A percentile compares a stretch with the other conserved stretches of the same genome.
Evolutionary conservation across 805 yeast species (phyloP).

Genomic region (Kodamaea hsintzibuensis): DNA sequence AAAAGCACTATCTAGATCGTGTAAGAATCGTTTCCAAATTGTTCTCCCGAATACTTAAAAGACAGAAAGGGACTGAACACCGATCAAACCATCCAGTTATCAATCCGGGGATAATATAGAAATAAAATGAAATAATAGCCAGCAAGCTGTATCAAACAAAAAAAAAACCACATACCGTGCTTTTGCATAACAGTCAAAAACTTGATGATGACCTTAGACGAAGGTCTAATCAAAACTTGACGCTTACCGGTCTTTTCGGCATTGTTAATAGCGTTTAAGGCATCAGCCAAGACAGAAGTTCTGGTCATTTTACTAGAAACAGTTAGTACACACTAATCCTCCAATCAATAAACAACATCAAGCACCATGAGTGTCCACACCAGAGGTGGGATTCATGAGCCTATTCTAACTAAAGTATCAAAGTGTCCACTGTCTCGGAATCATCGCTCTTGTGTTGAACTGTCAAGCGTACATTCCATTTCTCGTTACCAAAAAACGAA

Average conservation of each 20-base stretch:
- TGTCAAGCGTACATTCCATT: constrained; percentile 1
- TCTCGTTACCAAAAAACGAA: background rate
- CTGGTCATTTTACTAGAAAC: constrained; percentile 72
- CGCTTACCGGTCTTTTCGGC: constrained; percentile 99
- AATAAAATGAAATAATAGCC: background rate
- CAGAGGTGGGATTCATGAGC: constrained; percentile 36
- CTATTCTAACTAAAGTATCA: constrained; percentile 10
- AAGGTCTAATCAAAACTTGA: constrained; percentile 97
- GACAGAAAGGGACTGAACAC: constrained; percentile 90
- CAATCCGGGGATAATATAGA: constrained; percentile 75
- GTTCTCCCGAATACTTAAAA: constrained; percentile 95
- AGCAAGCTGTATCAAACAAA: background rate
- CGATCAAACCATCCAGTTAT: constrained; percentile 98
- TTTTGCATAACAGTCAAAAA: constrained; percentile 96
- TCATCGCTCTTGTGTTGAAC: constrained; percentile 7
- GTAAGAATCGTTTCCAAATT: constrained; percentile 66
- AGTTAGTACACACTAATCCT: constrained; percentile 10
- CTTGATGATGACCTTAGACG: constrained; percentile 97
- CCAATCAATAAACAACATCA: constrained; percentile 11
- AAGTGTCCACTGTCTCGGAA: constrained; percentile 32
- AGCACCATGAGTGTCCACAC: constrained; percentile 43
- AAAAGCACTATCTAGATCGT: constrained; percentile 45
- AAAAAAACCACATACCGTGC: constrained; percentile 57
- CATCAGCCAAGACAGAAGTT: constrained; percentile 98
- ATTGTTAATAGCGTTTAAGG: constrained; percentile 96